Percentiles rank a stretch among this genome's conserved stretches.
These are phyloP conservation scores for Inonotus obliquus DNA, from an alignment of 1,284 basidiomycete species.

Conservation along the genomic window DNA sequence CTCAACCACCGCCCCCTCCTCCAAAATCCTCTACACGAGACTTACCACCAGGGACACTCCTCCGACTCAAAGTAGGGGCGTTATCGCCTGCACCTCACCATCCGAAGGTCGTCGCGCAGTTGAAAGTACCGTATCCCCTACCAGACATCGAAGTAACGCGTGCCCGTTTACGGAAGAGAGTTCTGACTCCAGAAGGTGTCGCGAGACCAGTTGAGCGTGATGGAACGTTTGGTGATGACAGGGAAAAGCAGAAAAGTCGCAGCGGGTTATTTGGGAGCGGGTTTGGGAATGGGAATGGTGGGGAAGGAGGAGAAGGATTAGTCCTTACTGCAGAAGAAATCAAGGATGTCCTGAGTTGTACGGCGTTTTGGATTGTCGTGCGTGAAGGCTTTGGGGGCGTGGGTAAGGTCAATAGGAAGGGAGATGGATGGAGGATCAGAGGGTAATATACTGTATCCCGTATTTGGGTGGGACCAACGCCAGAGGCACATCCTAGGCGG, in stretches of 20 bases:
- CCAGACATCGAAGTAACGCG: slow-evolving; percentile 69
- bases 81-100: slow-evolving; percentile 93
- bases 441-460: slow-evolving; percentile 26
- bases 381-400: slow-evolving; percentile 90
- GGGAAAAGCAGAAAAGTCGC: background rate
- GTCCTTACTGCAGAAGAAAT: slow-evolving; percentile 85
- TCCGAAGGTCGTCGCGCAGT: slow-evolving; percentile 88
- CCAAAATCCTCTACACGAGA: background rate
- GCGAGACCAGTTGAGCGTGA: slow-evolving; percentile 32
- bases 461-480: background rate
- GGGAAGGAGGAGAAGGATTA: slow-evolving; percentile 55
- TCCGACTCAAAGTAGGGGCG: slow-evolving; percentile 66
- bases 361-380: slow-evolving; percentile 89
- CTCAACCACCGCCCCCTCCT: background rate
- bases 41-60: slow-evolving; percentile 4
- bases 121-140: slow-evolving; percentile 85
- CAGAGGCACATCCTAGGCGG: too few relatives aligned
- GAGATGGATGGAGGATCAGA: slow-evolving; percentile 72
- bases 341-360: slow-evolving; percentile 88
- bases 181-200: slow-evolving; percentile 41
- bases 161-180: slow-evolving; percentile 43
- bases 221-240: slow-evolving; percentile 3
- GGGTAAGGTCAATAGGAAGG: slow-evolving; percentile 72
- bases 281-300: slow-evolving; percentile 22
- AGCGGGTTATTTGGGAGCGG: slow-evolving; percentile 18